Evolutionary conservation across 208 protist genomes (phyloP), one percentile per base, ranked within the genome.

Genomic region (Willaertia magna): DNA sequence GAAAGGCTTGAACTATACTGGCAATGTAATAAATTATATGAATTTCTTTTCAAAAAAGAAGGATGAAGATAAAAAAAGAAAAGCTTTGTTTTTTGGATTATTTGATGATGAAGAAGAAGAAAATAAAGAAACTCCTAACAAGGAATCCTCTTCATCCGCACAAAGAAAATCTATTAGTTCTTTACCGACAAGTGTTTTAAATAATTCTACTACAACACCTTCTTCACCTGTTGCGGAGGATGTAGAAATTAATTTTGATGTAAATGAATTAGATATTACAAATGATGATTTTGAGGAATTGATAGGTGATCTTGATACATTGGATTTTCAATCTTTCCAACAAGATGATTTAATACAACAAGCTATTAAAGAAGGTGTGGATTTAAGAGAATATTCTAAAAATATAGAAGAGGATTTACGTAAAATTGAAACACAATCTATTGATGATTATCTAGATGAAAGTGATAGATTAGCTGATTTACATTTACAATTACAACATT

Each of bases 351-450:
- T 81, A 20, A 47, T 84, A 40, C 44, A 84, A 59, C 42, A 84
- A 26, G 79, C 79, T n/a, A 34, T 84, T 61, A 4, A 84, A 44
- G 16, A 84, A 9, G 79, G 79, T 61, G 79, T 84, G 12, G 79
- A 84, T 84, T 30, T 84, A 16, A 51, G 79, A 40, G 79, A 84
- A 44, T 84, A 84, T 43, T 30, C 34, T n/a, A 52, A 61, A 61
- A 26, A 84, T 16, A 61, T 84, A 4, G 47, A 84, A 84, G 20
- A 84, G 34, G 79, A 84, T 40, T 84, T 84, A 26, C 30, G 30
- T 22, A 34, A 84, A 61, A 44, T 84, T 46, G 79, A 84, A 84
- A 61, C 20, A 40, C n/a, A 52, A 44, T 52, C 79, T 4, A 84
- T 84, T n/a, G 44, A 52, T 42, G 79, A 84, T 44, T 84, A n/a